Base-by-base conservation (phyloP, 2,329 filamentous ascomycete genomes). In the Fusarium temperatum region DNA sequence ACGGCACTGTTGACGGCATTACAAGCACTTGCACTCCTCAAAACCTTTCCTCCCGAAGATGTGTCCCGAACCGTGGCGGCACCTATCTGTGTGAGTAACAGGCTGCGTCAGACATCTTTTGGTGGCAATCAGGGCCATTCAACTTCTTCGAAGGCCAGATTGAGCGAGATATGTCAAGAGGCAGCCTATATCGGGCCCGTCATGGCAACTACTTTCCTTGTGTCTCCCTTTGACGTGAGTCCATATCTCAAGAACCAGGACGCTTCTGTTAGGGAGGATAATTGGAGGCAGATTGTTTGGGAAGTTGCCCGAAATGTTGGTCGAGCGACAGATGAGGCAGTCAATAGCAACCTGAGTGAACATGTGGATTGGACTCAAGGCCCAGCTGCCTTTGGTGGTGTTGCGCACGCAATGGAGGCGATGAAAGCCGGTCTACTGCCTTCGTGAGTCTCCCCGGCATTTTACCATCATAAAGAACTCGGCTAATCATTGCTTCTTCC, bases 291-390 rank as follows among this genome's bases (percentile, higher is more conserved):
- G 0, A n/a, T 39, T 39, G 32, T 41, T 14, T 65, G 47, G 39
- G 47, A 47, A 9, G 39, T 65, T 18, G 41, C 63, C 3, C 38
- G 4, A 15, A 63, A 44, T 10, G 17, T 39, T 8, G 60, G n/a
- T 20, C 20, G 1, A 28, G 63, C 58, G 0, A 65, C 32, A 0
- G 10, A 63, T 13, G 47, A 45, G 10, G 39, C 41, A 1, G 58
- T 35, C 7, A 39, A 63, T 4, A 63, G 47, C 8, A 63, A 41
- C 1, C 10, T 65, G 24, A 54, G 63, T 15, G 63, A 65, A 2
- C 63, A 65, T 63, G 32, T 65, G 4, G 47, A 65, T 11, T 63
- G 58, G 63, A 65, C 63, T 14, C 58, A 65, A 11, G 63, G 63
- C 4, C 47, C 47, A n/a, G 39, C 63, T 41, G 63, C 63, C 10